Conservation (phyloP, 2,329 filamentous ascomycete species). For the Endoconidiophora polonica region DNA sequence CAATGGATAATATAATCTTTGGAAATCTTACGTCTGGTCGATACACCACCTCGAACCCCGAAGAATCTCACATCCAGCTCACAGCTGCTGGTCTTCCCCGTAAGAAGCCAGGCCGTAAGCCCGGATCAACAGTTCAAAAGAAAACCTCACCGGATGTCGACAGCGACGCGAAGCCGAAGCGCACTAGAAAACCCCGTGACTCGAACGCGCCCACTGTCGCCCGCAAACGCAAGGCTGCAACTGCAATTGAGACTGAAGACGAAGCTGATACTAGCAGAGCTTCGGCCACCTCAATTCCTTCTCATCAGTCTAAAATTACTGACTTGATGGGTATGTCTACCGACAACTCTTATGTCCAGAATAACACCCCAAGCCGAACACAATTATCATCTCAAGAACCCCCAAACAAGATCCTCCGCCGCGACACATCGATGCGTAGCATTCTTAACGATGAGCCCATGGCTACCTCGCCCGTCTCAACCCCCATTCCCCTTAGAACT, state of each 20-base stretch:
- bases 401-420: conserved; percentile 32
- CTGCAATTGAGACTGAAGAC: conserved; percentile 23
- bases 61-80: conserved; percentile 29
- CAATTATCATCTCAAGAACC: conserved; percentile 18
- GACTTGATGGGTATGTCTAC: conserved; percentile 20
- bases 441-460: conserved; percentile 39
- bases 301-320: conserved; percentile 25
- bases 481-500: conserved; percentile 34
- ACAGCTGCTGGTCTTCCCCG: conserved; percentile 41
- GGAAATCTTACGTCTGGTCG: conserved; percentile 18
- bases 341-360: conserved; percentile 11
- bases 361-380: conserved; percentile 15
- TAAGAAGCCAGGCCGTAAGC: conserved; percentile 50
- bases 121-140: conserved; percentile 36
- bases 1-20: conserved; percentile 32
- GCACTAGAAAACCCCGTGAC: conserved; percentile 36
- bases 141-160: conserved; percentile 24
- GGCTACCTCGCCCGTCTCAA: conserved; percentile 26
- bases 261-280: conserved; percentile 22
- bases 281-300: conserved; percentile 18
- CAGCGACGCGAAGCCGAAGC: conserved; percentile 30
- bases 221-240: conserved; percentile 36
- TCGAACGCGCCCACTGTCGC: conserved; percentile 38
- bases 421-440: conserved; percentile 39
- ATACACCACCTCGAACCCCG: conserved; percentile 14